Conservation (phyloP, 2,329 filamentous ascomycete species). For the Daldinia sp. region DNA sequence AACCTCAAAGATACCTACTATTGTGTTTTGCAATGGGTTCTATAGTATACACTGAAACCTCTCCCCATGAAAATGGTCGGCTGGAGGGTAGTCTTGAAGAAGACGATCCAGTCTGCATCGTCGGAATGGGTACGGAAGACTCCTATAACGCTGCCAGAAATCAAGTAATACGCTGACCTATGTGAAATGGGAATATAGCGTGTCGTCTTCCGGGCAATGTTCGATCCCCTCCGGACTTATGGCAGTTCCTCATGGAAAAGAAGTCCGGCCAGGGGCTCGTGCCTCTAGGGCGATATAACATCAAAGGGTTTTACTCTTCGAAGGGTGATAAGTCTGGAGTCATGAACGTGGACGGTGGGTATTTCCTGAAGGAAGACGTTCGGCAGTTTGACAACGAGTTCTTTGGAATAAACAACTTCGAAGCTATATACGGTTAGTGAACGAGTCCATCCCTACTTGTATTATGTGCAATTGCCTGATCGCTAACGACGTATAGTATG, state of each 20-base stretch:
- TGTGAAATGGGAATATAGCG: not conserved
- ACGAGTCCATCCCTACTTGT: not conserved
- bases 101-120: not conserved
- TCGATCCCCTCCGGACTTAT: slow-evolving; percentile 25
- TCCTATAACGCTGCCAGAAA: not conserved
- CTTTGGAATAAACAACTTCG: slow-evolving; percentile 44
- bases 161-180: not conserved
- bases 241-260: slow-evolving; percentile 36
- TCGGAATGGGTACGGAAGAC: not conserved
- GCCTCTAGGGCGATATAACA: slow-evolving; percentile 33
- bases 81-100: not conserved
- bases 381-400: slow-evolving; percentile 43
- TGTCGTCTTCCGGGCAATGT: slow-evolving; percentile 39
- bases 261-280: slow-evolving; percentile 30
- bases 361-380: slow-evolving; percentile 45
- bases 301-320: slow-evolving; percentile 33
- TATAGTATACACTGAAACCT: not conserved
- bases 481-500: not conserved
- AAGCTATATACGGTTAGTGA: slow-evolving; percentile 36
- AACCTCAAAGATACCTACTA: not conserved
- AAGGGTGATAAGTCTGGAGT: slow-evolving; percentile 18
- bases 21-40: not conserved
- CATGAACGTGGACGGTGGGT: slow-evolving; percentile 35
- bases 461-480: not conserved
- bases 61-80: not conserved